Base-by-base conservation (phyloP, 306 rosid genomes). In the Lathyrus oleraceus region DNA sequence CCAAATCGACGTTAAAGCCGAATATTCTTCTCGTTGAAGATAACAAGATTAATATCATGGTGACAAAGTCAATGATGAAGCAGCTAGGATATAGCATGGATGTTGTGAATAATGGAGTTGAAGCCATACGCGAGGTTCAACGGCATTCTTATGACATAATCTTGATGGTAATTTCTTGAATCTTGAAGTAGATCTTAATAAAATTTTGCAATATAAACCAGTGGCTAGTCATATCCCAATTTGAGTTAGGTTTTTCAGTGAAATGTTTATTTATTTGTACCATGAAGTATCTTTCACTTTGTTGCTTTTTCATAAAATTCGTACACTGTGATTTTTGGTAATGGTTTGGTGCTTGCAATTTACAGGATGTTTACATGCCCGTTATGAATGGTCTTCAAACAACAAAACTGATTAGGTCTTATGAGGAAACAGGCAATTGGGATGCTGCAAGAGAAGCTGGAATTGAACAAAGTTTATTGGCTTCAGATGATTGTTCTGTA, bases 361-460 rank as follows among this genome's bases (percentile, higher is more conserved):
- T 85, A 71, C 82, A 95, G 96, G 99, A 95, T 86, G 95, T 91
- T 25, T 84, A 62, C 76, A 95, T 95, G 99, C 99, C 97, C 30
- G 80, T 87, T 65, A 91, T 95, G 99, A 87, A 91, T 76, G 99
- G 99, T 38, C 95, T 89, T 61, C 84, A 91, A 82, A 87, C 97
- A 66, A 95, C 99, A 19, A 87, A 82, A 82, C 43, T 95, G 74
- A 95, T 95, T 65, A 94, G 97, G 12, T 87, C 91, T 20, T 95
- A 75, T 5, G 99, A 95, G 86, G 91, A 91, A 84, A 86, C 90
- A 0, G 97, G 97, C 32, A 87, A 49, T 44, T 95, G 96, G 99
- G 92, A 89, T 30, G 97, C 87, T 6, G 91, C 96, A 35, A 79
- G 62, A 71, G 59, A 77, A 69, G 92, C 86, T 73, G 96, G 96